Evolutionary conservation across 1,139 yeast genomes (phyloP), one percentile per base, ranked within the genome.

Genomic region (Magnusiomyces sp.): DNA sequence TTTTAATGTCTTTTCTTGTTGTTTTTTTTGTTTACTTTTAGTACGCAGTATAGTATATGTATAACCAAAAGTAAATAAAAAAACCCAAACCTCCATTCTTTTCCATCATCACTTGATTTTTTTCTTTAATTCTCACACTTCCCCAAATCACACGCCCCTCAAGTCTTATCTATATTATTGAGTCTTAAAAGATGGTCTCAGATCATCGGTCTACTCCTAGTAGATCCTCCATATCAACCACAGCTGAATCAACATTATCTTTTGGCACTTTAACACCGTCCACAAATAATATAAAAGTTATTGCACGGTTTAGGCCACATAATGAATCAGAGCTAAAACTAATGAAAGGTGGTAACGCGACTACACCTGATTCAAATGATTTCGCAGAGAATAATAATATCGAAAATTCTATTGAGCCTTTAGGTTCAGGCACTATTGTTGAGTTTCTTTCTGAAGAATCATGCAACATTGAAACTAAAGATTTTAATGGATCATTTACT

Each of bases 261-360:
- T 32, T 34, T 2, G 46, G 46, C 6, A 5, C 23, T 5, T 29
- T 37, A 2, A 19, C 34, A 7, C 32, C 51, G 2, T 42, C 46
- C 2, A 23, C 47, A 11, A 38, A 41, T 17, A 51, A 51, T 34
- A 79, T 83, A 60, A 79, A 78, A 57, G 90, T 83, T 17, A 70
- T 82, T 23, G 83, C 84, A 47, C 69, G 92, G 51, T 76, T 83
- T 58, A 67, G 88, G 47, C 88, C 90, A 20, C 45, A 40, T 34
- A 51, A 46, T 29, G 45, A 1, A 19, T 34, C 27, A 19, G 38
- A 32, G 36, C 45, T 29, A 20, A 23, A 43, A 17, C 14, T 33
- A 17, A 36, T 37, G 6, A n/a, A n/a, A n/a, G 41, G 17, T 7
- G 23, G 16, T 16, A 7, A 11, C 14, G 31, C 31, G 13, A 6